Evolutionary conservation across 345 rosid genomes (phyloP).

Genomic region (Trapa bicornis): DNA sequence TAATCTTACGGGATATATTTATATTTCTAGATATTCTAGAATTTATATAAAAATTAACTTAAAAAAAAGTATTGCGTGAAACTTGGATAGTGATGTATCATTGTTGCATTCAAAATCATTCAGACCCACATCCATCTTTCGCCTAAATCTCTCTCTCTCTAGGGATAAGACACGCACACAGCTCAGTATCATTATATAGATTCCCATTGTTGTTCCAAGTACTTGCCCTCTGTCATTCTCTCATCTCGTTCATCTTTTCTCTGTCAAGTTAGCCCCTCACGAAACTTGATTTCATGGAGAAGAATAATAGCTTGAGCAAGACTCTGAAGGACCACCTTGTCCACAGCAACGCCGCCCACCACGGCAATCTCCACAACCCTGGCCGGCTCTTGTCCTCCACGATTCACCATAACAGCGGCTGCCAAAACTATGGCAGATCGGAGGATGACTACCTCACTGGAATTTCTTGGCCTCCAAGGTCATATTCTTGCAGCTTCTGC

Average conservation of each 20-base stretch:
- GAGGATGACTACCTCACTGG: slow-evolving; percentile 44
- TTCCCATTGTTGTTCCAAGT: neutral
- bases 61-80: too few species aligned
- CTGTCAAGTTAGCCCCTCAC: neutral
- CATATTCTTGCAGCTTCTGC: slow-evolving; percentile 90
- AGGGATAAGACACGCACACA: neutral
- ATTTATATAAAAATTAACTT: too few species aligned
- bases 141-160: neutral
- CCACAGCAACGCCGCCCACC: slow-evolving; percentile 21
- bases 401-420: slow-evolving; percentile 1
- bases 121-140: neutral
- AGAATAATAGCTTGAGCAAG: slow-evolving; percentile 27
- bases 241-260: neutral
- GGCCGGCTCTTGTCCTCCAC: neutral
- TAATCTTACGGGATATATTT: too few species aligned
- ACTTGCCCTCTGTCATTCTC: too few species aligned
- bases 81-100: too few species aligned
- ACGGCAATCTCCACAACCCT: slow-evolving; percentile 1
- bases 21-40: too few species aligned
- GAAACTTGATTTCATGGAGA: slow-evolving; percentile 30
- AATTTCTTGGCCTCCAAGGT: slow-evolving; percentile 93
- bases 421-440: slow-evolving; percentile 19
- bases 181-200: neutral
- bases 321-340: slow-evolving; percentile 26
- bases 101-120: neutral